phyloP scores from a whole-genome alignment of 192 early-diverging fungal species.

The Diversispora epigaea region DNA sequence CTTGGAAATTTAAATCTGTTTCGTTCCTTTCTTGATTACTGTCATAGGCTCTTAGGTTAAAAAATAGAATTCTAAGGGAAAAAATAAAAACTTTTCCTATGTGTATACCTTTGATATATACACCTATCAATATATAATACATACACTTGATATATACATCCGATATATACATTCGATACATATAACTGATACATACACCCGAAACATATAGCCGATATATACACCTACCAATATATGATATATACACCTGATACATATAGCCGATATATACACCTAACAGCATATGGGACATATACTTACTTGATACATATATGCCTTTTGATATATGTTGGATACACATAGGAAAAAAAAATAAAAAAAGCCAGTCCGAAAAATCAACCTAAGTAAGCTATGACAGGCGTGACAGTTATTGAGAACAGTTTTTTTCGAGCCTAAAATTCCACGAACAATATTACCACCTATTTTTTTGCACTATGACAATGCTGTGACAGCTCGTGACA shows the following conservation, averaged over 20 bases:
- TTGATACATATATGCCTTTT: conserved; percentile 1
- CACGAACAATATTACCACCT: background rate
- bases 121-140: too few relatives aligned
- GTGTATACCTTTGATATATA: conserved; percentile 5
- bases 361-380: conserved; percentile 5
- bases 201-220: too few relatives aligned
- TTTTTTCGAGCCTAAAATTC: background rate
- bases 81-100: conserved; percentile 26
- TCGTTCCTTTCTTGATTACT: too few relatives aligned
- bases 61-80: conserved; percentile 26
- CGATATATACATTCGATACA: too few relatives aligned
- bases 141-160: too few relatives aligned
- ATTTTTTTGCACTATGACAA: conserved; percentile 5
- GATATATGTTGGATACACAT: conserved; percentile 4
- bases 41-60: conserved; percentile 12
- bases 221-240: too few relatives aligned
- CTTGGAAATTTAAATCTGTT: too few relatives aligned
- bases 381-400: conserved; percentile 10
- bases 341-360: conserved; percentile 20
- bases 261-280: too few relatives aligned
- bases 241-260: too few relatives aligned
- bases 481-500: background rate
- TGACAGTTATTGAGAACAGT: conserved; percentile 15
- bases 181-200: too few relatives aligned
- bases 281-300: too few relatives aligned